Base-by-base conservation (phyloP, 2,329 filamentous ascomycete species). In the Fusarium fujikuroi region DNA sequence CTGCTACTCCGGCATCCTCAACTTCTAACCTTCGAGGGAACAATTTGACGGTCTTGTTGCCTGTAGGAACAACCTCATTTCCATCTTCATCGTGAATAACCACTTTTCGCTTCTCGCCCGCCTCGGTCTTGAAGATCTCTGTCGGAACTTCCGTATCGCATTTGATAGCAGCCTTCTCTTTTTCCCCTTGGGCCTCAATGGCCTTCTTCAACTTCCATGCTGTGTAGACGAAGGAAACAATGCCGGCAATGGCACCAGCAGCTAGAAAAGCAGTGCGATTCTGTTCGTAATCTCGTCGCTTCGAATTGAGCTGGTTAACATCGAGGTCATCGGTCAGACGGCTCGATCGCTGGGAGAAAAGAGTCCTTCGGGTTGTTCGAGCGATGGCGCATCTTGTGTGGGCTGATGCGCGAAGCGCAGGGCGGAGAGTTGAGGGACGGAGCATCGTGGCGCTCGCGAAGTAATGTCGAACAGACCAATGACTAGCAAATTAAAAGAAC, bases 1-100 rank as follows among this genome's bases (percentile, higher is more conserved):
- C 74, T 6, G 78, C 66, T 10, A 76, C 50, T 18, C 79, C 72
- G 11, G 85, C 81, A 15, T 91, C 58, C 7, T 77, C 89, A 4
- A 97, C 83, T 21, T 87, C 85, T 62, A 97, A 88, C 6, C 88
- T 91, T 63, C 91, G 89, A 5, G 95, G 95, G 80, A 97, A 97
- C 60, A 89, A 87, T 3, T 93, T 92, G 7, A 97, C 89, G n/a
- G 91, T 92, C 74, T 87, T 91, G 75, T 95, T 95, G 19, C 94
- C 94, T 0, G 95, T 97, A 21, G 92, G 88, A 1, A 97, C 91
- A 47, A 96, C 85, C 79, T 96, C 93, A 50, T 88, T 86, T 46
- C 92, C 92, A 19, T 92, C 87, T n/a, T 89, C 87, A 70, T 92
- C 90, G 66, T 91, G 91, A 3, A 92, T 81, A 19, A 92, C 87